phyloP scores from a whole-genome alignment of 345 rosid genomes.

The Barbarea vulgaris region DNA sequence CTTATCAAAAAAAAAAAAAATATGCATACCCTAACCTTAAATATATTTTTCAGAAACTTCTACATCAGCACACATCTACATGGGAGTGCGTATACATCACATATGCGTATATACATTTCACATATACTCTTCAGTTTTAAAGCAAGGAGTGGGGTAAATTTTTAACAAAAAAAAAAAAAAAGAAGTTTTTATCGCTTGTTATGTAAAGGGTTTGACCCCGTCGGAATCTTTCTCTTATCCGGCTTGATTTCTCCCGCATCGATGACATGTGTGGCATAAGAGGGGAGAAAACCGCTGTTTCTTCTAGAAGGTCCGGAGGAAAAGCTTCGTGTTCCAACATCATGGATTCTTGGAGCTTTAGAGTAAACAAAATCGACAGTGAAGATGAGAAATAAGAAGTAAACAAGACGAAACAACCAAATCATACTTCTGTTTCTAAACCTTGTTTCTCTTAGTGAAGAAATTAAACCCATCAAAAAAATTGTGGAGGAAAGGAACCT shows the following conservation, averaged over 20 bases:
- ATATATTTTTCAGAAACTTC: neutral
- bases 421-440: neutral
- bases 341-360: slow-evolving; percentile 24
- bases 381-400: slow-evolving; percentile 18
- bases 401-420: slow-evolving; percentile 21
- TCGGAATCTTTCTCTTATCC: slow-evolving; percentile 37
- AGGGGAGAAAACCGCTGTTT: slow-evolving; percentile 9
- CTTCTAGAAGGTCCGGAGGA: slow-evolving; percentile 28
- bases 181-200: slow-evolving; percentile 36
- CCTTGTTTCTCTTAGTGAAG: slow-evolving; percentile 6
- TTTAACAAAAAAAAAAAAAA: too few species aligned
- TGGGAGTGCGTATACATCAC: neutral
- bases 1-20: too few species aligned
- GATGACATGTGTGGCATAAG: slow-evolving; percentile 13
- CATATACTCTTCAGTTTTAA: neutral
- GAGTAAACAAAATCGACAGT: slow-evolving; percentile 2
- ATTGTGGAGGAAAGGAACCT: neutral
- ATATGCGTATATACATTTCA: neutral
- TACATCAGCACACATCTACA: neutral
- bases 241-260: slow-evolving; percentile 18
- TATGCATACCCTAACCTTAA: neutral
- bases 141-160: neutral
- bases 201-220: slow-evolving; percentile 40
- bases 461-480: neutral
- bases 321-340: slow-evolving; percentile 21